phyloP scores from a whole-genome alignment of 2,329 filamentous ascomycete species.

The Aureobasidium subglaciale region DNA sequence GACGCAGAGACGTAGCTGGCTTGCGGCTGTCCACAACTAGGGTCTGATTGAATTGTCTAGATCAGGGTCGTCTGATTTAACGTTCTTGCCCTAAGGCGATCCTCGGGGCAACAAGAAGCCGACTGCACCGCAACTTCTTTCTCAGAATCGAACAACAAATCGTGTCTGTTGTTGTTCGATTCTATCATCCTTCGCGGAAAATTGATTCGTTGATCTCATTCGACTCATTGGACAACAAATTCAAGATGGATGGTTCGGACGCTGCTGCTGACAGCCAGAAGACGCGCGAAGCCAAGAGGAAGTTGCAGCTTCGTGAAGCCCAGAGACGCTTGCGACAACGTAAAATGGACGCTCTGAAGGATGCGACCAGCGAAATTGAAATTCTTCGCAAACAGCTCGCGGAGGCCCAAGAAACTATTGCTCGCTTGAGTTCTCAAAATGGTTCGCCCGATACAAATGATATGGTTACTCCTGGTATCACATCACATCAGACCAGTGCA shows the following conservation, averaged over 20 bases:
- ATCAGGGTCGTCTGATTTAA: not conserved
- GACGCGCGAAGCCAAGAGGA: not conserved
- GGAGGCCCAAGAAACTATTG: not conserved
- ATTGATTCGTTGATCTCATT: too few relatives aligned
- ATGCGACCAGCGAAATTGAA: conserved; percentile 3
- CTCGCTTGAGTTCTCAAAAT: not conserved
- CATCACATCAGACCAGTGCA: not conserved
- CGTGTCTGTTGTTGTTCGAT: too few relatives aligned
- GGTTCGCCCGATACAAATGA: not conserved
- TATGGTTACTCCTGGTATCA: not conserved
- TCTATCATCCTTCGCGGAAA: too few relatives aligned
- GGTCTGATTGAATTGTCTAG: not conserved
- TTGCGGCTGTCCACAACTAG: too few relatives aligned
- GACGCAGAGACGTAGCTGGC: too few relatives aligned
- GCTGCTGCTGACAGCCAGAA: not conserved
- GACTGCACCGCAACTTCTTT: not conserved
- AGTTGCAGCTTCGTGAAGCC: not conserved
- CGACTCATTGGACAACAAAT: not conserved
- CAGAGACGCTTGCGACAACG: not conserved
- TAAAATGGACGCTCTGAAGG: not conserved
- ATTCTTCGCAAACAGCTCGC: conserved; percentile 1
- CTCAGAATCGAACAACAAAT: too few relatives aligned
- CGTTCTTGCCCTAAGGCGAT: not conserved
- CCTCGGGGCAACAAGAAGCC: not conserved
- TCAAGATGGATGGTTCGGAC: not conserved